Conservation (phyloP, 2,329 filamentous ascomycete species). For the Fusarium cyanostomum region DNA sequence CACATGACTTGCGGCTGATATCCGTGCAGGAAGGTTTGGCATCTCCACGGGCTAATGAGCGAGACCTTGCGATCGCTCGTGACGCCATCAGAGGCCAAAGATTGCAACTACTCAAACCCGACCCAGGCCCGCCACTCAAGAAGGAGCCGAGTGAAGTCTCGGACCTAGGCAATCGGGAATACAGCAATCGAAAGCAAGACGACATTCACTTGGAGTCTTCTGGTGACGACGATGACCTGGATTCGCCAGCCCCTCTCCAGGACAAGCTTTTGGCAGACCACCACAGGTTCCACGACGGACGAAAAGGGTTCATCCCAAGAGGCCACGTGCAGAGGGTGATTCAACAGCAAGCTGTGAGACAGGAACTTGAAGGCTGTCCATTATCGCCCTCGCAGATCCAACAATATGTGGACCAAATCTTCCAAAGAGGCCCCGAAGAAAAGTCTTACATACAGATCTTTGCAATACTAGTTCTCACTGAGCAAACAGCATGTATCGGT, state of each 20-base stretch:
- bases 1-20: background rate
- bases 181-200: background rate
- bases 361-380: background rate
- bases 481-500: background rate
- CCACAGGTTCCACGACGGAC: background rate
- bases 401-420: background rate
- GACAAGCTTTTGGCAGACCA: slow-evolving; percentile 5
- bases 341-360: background rate
- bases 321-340: background rate
- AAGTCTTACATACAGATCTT: slow-evolving; percentile 2
- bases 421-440: background rate
- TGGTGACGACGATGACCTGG: background rate
- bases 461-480: slow-evolving; percentile 2
- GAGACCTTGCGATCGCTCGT: too few relatives aligned
- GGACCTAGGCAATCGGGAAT: background rate
- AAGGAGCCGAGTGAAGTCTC: background rate
- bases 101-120: background rate
- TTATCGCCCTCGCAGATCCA: background rate
- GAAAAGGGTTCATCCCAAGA: slow-evolving; percentile 5
- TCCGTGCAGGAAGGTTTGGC: background rate
- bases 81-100: background rate
- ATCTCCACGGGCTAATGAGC: background rate
- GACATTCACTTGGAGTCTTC: background rate
- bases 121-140: too few relatives aligned
- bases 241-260: background rate